These are phyloP conservation scores for Hortaea sp. DNA, from an alignment of 2,329 filamentous ascomycete genomes.

Conservation along the genomic window DNA sequence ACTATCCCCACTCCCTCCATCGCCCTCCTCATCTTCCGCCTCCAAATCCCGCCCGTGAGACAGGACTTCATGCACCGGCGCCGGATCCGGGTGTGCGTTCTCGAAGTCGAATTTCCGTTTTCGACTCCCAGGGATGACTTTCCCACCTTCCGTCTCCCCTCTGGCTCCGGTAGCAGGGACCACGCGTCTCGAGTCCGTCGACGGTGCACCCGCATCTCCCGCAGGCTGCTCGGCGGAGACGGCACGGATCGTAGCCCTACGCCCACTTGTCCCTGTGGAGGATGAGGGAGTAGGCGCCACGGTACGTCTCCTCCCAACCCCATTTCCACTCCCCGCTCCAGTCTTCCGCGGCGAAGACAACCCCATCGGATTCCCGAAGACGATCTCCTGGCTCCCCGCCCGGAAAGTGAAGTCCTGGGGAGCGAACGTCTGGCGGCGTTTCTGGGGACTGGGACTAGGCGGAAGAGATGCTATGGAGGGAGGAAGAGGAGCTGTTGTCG, in stretches of 20 bases:
- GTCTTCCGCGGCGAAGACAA: too few species aligned
- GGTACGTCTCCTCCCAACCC: too few species aligned
- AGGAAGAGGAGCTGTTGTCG: not conserved
- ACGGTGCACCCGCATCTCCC: conserved; percentile 9
- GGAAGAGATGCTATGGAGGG: too few species aligned
- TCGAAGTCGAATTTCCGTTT: conserved; percentile 35
- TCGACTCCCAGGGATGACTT: conserved; percentile 21
- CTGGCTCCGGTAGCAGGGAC: too few species aligned
- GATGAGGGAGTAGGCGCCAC: conserved; percentile 1
- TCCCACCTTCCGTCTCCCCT: too few species aligned
- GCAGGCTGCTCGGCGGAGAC: conserved; percentile 27
- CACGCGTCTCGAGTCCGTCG: too few species aligned
- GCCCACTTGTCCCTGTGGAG: conserved; percentile 21
- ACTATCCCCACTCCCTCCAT: conserved; percentile 19
- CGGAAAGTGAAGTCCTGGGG: conserved; percentile 41
- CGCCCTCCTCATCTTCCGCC: conserved; percentile 31
- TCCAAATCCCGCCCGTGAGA: not conserved
- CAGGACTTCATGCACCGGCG: not conserved
- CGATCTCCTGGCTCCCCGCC: conserved; percentile 31
- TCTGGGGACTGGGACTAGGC: conserved; percentile 24
- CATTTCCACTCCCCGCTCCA: too few species aligned
- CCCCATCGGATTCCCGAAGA: conserved; percentile 29
- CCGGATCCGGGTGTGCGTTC: conserved; percentile 12
- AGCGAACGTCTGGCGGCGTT: conserved; percentile 24
- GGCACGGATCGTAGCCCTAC: conserved; percentile 33